Evolutionary conservation across 2,329 filamentous ascomycete species (phyloP), one percentile per base, ranked within the genome.

Genomic region (Fusarium solani-melongenae): DNA sequence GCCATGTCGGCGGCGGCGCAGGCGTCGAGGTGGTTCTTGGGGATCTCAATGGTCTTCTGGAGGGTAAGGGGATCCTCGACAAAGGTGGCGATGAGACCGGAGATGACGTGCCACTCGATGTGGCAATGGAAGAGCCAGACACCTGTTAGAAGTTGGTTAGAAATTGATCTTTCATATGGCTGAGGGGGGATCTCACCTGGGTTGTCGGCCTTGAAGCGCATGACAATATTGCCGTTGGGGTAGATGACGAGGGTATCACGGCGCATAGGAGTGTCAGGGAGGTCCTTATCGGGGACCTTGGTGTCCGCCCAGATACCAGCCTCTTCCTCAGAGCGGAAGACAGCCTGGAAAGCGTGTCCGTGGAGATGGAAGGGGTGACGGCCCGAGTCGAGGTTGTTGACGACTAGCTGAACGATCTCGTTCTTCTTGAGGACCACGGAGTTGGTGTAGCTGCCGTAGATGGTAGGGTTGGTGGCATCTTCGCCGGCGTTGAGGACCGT

Each of bases 321-420:
- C 5, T 91, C 86, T 49, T 91, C 90, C 0, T 81, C 83, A 1
- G 88, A 89, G 38, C 92, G 90, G 72, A 88, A 86, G 39, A 94
- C 81, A 8, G 92, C 85, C 82, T 94, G 93, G 84, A 95, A 94
- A 70, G 88, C 85, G 80, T 94, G 92, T 2, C 93, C 93, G 83
- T 96, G 95, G 2, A 97, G 82, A 78, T 94, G 93, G 86, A 95
- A 95, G 15, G 90, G 94, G 77, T 95, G 93, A 20, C 90, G 92
- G 49, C 93, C 84, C 67, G 87, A 80, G 77, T 96, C 93, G 58
- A 91, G 86, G 80, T 95, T 96, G 84, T 95, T 94, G 36, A 96
- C 84, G 34, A 94, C 83, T 59, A 96, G 88, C 78, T 95, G 91
- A 36, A 95, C 89, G 20, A 94, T 86, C 72, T 91, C 85, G 69